Conservation (phyloP, 192 early-diverging fungal genomes). For the Coemansia javaensis region DNA sequence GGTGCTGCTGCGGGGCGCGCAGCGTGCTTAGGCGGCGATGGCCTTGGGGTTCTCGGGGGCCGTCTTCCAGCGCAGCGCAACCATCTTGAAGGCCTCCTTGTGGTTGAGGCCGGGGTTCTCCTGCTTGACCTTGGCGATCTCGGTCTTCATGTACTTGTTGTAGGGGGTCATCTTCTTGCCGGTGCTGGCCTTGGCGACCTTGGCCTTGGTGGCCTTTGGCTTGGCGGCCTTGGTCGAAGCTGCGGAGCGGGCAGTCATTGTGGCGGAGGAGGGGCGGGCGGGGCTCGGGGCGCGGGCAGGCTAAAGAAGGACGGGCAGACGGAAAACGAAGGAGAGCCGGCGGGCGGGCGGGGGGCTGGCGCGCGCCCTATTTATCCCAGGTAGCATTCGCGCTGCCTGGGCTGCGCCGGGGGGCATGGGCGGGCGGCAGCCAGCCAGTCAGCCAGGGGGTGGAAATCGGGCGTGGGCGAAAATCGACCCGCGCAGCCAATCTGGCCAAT, state of each 20-base stretch:
- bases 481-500: conserved; percentile 16
- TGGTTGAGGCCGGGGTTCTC: conserved; percentile 56
- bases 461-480: conserved; percentile 20
- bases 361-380: too few species aligned
- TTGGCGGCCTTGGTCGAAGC: conserved; percentile 8
- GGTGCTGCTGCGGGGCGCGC: not conserved
- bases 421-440: not conserved
- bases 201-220: conserved; percentile 12
- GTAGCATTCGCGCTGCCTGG: too few species aligned
- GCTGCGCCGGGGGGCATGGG: too few species aligned
- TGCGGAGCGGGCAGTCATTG: conserved; percentile 13
- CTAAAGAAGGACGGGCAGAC: too few species aligned
- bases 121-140: conserved; percentile 63
- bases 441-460: not conserved
- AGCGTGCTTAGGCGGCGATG: conserved; percentile 18
- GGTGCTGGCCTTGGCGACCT: too few species aligned
- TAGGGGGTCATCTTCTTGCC: conserved; percentile 58
- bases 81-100: conserved; percentile 66
- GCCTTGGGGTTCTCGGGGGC: conserved; percentile 62
- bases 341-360: conserved; percentile 12
- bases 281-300: conserved; percentile 1
- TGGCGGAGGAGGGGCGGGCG: conserved; percentile 3
- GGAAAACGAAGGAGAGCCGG: too few species aligned
- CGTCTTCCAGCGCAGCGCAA: conserved; percentile 57
- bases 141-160: conserved; percentile 69